Conservation (phyloP, 2,329 filamentous ascomycete species). For the Ophiostoma sp. region DNA sequence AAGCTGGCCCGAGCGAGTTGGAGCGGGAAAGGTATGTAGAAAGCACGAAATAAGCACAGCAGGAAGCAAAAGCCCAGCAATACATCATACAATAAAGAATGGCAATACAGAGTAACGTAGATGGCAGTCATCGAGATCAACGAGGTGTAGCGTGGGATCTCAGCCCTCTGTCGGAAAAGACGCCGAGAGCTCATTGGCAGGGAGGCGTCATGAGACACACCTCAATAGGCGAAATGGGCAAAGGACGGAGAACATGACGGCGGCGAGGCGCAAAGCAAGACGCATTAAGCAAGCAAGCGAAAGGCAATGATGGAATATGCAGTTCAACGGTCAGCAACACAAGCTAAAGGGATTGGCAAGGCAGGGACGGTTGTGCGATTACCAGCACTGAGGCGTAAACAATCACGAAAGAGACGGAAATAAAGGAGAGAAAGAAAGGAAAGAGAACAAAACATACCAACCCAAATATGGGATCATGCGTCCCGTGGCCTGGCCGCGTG, state of each 20-base stretch:
- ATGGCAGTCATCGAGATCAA: constrained; percentile 7
- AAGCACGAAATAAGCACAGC: background rate
- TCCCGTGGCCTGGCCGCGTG: constrained; percentile 6
- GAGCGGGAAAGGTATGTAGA: background rate
- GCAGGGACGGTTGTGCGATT: background rate
- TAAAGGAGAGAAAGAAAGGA: too few relatives aligned
- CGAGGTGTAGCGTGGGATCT: constrained; percentile 6
- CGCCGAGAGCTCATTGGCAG: constrained; percentile 1
- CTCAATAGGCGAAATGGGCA: background rate
- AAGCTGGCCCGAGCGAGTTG: background rate
- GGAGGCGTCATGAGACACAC: constrained; percentile 7
- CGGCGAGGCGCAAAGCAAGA: background rate
- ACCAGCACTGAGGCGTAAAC: background rate
- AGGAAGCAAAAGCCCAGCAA: background rate
- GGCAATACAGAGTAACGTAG: background rate
- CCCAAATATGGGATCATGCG: background rate
- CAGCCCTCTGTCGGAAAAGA: constrained; percentile 7
- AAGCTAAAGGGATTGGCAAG: background rate
- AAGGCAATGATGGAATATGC: background rate
- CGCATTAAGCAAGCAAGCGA: background rate
- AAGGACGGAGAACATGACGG: background rate
- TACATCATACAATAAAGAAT: background rate
- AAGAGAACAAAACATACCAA: background rate
- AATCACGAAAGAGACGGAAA: background rate
- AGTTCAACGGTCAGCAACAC: background rate